Conservation (phyloP, 2,329 filamentous ascomycete species). For the Colletotrichum horii region DNA sequence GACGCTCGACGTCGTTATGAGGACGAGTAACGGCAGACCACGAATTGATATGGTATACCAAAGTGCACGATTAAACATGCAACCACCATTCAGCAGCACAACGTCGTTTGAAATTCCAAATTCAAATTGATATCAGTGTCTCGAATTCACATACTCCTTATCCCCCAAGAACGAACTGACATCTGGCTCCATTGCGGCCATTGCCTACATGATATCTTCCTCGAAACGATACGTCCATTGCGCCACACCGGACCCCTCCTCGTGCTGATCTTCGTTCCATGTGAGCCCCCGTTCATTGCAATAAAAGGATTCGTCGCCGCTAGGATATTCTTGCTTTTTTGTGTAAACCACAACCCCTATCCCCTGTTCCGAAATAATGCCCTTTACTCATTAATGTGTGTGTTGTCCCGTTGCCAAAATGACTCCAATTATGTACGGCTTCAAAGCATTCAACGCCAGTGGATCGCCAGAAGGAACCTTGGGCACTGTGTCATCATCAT, state of each 20-base stretch:
- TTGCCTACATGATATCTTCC: not conserved
- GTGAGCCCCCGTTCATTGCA: not conserved
- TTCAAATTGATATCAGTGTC: not conserved
- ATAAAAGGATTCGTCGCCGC: not conserved
- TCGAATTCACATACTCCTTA: not conserved
- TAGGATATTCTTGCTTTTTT: not conserved
- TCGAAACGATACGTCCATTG: not conserved
- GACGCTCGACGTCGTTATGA: not conserved
- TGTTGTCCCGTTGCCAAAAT: not conserved
- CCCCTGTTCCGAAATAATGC: not conserved
- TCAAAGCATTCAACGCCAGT: not conserved
- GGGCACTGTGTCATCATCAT: conserved; percentile 31
- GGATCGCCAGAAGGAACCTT: not conserved
- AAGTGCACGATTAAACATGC: not conserved
- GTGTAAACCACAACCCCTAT: not conserved
- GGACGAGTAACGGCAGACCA: not conserved
- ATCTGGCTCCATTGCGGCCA: not conserved
- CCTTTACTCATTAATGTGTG: not conserved
- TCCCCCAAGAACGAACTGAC: not conserved
- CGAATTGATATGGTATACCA: not conserved
- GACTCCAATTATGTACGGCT: not conserved
- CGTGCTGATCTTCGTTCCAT: not conserved
- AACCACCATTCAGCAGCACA: not conserved
- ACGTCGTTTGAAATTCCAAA: not conserved
- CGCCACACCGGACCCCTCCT: not conserved